phyloP scores from a whole-genome alignment of 768 basidiomycete species.

The Baorangia bicolor region DNA sequence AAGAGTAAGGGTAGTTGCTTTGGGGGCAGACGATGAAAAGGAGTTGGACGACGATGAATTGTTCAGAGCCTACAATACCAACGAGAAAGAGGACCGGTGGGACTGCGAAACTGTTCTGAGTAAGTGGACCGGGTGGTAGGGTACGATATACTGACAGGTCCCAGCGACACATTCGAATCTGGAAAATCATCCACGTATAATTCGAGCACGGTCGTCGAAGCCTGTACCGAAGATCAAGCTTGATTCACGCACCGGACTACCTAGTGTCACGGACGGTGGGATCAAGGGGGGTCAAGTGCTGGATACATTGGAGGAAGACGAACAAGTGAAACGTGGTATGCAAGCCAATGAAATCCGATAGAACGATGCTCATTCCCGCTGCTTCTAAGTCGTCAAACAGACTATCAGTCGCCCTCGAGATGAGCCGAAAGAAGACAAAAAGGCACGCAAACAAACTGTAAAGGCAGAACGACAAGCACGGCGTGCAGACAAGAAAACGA shows the following conservation, averaged over 20 bases:
- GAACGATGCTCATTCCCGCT: background rate
- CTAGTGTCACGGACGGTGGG: slow-evolving; percentile 43
- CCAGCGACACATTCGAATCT: slow-evolving; percentile 95
- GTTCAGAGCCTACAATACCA: slow-evolving; percentile 36
- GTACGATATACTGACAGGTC: slow-evolving; percentile 9
- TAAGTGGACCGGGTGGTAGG: slow-evolving; percentile 39
- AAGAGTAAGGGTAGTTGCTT: slow-evolving; percentile 46
- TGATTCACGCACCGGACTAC: slow-evolving; percentile 78
- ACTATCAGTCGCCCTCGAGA: slow-evolving; percentile 70
- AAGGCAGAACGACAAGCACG: slow-evolving; percentile 66
- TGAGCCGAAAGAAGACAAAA: slow-evolving; percentile 77
- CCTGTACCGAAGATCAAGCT: slow-evolving; percentile 63
- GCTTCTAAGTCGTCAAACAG: slow-evolving; percentile 24
- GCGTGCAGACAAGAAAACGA: slow-evolving; percentile 64
- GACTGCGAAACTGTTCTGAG: slow-evolving; percentile 96
- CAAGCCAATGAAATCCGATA: background rate
- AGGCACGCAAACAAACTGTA: slow-evolving; percentile 64
- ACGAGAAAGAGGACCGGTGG: slow-evolving; percentile 76
- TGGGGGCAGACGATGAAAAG: slow-evolving; percentile 46
- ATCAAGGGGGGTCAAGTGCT: slow-evolving; percentile 5
- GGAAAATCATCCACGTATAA: slow-evolving; percentile 93
- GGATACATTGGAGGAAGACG: slow-evolving; percentile 29
- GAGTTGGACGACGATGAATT: slow-evolving; percentile 46
- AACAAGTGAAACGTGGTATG: slow-evolving; percentile 29
- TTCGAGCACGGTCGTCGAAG: slow-evolving; percentile 60